Conservation (phyloP, 106 monocot species). For the Dendrobium catenatum region DNA sequence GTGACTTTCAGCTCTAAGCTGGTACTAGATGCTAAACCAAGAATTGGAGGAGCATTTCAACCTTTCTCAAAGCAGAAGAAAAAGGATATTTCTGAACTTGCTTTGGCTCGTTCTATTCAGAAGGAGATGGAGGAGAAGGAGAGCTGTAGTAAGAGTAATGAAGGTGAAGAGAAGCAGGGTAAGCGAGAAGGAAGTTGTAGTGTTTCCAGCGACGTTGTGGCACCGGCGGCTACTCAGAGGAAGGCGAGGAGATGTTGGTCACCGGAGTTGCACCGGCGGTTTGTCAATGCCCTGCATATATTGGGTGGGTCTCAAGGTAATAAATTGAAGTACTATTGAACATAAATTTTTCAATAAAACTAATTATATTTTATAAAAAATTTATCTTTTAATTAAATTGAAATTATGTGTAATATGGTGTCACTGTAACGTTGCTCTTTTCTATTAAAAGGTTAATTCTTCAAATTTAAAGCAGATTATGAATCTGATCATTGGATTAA, state of each 20-base stretch:
- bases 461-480: too few relatives aligned
- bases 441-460: too few relatives aligned
- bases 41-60: conserved; percentile 62
- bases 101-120: conserved; percentile 23
- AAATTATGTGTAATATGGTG: too few relatives aligned
- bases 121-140: conserved; percentile 21
- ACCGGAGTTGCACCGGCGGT: conserved; percentile 91
- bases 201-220: background rate
- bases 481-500: too few relatives aligned
- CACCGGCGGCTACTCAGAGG: conserved; percentile 27
- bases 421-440: too few relatives aligned
- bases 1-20: conserved; percentile 18
- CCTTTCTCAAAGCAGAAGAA: conserved; percentile 71
- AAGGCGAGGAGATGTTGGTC: conserved; percentile 94
- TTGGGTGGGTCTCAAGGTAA: conserved; percentile 88
- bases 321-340: too few relatives aligned
- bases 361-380: too few relatives aligned
- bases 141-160: background rate
- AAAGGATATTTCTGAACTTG: conserved; percentile 38
- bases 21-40: conserved; percentile 1
- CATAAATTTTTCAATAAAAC: too few relatives aligned
- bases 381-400: too few relatives aligned
- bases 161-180: background rate
- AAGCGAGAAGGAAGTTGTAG: background rate
- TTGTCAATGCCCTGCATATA: conserved; percentile 88